Evolutionary conservation across 2,329 filamentous ascomycete genomes (phyloP), one percentile per base, ranked within the genome.

Genomic region (Tothia fuscella): DNA sequence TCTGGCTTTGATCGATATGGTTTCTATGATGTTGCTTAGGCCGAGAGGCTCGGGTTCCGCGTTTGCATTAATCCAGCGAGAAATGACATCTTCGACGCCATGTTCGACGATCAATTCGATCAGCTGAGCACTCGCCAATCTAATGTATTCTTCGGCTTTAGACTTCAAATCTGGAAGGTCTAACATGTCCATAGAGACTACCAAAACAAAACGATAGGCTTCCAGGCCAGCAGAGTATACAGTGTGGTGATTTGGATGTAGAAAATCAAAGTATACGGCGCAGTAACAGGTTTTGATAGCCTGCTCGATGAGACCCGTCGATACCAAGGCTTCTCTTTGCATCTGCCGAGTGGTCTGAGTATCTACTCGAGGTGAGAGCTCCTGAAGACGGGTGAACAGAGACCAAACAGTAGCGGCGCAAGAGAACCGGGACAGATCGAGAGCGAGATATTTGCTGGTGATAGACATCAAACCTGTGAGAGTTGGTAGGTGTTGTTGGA

Each of bases 201-300:
- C 42, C 12, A 41, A 38, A 12, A 47, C 35, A 3, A 47, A 28
- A n/a, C 32, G 40, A 35, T 44, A 47, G 3, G 45, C 45, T 31
- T 47, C 45, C 21, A 38, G 28, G 3, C 37, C 38, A 7, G 38
- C 34, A 17, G 29, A 22, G 24, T 20, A 13, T 3, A 37, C 25
- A 10, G 28, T 21, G 14, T 21, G 19, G 17, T n/a, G 12, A n/a
- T 37, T 38, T 2, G 43, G 29, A n/a, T 45, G 38, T 41, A 28
- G 3, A 17, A 37, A 37, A 6, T 37, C 22, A 16, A 37, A 37
- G n/a, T 25, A 21, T 25, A 14, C 16, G 28, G 35, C 20, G n/a
- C n/a, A n/a, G n/a, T n/a, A n/a, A n/a, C n/a, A n/a, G n/a, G n/a
- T n/a, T n/a, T n/a, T 19, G 20, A 40, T 24, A 40, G 39, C 39